Base-by-base conservation (phyloP, 495 filamentous ascomycete genomes). In the Terfezia claveryi region DNA sequence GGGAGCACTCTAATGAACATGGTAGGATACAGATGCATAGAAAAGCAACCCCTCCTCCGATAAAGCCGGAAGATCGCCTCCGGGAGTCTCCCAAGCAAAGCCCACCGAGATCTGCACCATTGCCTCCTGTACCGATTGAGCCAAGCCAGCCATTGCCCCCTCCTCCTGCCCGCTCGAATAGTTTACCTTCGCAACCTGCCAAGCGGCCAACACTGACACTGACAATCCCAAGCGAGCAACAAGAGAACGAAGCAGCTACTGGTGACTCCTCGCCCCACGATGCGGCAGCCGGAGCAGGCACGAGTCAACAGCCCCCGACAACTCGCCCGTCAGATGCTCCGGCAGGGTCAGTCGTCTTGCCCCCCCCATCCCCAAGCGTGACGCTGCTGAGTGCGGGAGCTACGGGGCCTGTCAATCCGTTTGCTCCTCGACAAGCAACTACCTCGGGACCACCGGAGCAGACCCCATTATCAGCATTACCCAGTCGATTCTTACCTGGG, bases 401-500 rank as follows among this genome's bases (percentile, higher is more conserved):
- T 6, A 81, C 80, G 54, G 91, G 91, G 0, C 91, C 91, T 20
- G 84, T 86, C 6, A 98, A 98, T 69, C 91, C 91, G 3, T 98
- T 96, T 66, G 91, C 92, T 2, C 76, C 88, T 46, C 91, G 87
- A 5, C 72, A 72, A 41, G 82, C 83, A 5, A 67, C 79, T 64
- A 65, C 76, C 44, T 79, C 75, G 58, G 79, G 72, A 54, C 76
- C 71, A 53, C 79, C 76, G 55, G 84, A 83, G 57, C 87, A 95
- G 61, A 96, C 91, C 4, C 91, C 91, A 0, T 88, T 94, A n/a
- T 95, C 89, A n/a, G 89, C 91, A 3, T 73, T 98, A 8, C 91
- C 91, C 2, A 91, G 84, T 51, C 77, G 88, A 23, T 95, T 96
- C 66, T 79, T 94, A 49, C 81, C 79, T 32, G 81, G 85, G 59